Percentiles rank a stretch among this genome's conserved stretches.
Conservation (phyloP, 179 eudicot genomes). For the Vitellaria paradoxa region DNA sequence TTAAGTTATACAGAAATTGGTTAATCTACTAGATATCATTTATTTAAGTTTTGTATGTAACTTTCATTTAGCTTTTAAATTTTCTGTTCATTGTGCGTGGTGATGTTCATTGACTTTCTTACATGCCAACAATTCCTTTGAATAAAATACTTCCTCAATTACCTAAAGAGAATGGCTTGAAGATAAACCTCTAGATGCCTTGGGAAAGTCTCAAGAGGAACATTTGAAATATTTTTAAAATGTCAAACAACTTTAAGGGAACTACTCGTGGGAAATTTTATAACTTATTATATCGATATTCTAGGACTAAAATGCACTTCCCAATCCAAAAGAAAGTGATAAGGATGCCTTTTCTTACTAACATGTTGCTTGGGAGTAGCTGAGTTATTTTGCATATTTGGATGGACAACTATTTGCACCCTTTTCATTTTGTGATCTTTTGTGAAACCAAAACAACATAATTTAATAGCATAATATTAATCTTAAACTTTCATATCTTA, state of each 20-base stretch:
- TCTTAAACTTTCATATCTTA: too few species aligned
- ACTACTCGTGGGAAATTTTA: not conserved
- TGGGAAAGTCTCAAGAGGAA: not conserved
- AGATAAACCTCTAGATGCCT: not conserved
- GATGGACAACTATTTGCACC: constrained; percentile 4
- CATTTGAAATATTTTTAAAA: too few species aligned
- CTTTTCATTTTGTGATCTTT: too few species aligned
- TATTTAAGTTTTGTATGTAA: not conserved
- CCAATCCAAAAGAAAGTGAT: not conserved
- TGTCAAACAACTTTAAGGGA: not conserved
- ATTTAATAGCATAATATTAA: too few species aligned
- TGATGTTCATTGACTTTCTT: not conserved
- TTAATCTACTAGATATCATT: too few species aligned
- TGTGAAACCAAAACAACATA: too few species aligned
- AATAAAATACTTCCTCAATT: not conserved
- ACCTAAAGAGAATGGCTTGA: not conserved
- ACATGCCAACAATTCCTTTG: not conserved
- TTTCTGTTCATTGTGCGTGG: too few species aligned
- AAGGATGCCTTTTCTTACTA: not conserved
- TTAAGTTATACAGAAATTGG: too few species aligned
- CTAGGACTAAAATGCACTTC: not conserved
- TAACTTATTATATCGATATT: constrained; percentile 2
- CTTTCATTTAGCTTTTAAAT: not conserved
- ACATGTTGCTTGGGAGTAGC: not conserved
- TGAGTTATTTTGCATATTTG: too few species aligned